phyloP scores from a whole-genome alignment of 1,139 yeast species.

The Zhuliangozyma parablackwelliae region DNA sequence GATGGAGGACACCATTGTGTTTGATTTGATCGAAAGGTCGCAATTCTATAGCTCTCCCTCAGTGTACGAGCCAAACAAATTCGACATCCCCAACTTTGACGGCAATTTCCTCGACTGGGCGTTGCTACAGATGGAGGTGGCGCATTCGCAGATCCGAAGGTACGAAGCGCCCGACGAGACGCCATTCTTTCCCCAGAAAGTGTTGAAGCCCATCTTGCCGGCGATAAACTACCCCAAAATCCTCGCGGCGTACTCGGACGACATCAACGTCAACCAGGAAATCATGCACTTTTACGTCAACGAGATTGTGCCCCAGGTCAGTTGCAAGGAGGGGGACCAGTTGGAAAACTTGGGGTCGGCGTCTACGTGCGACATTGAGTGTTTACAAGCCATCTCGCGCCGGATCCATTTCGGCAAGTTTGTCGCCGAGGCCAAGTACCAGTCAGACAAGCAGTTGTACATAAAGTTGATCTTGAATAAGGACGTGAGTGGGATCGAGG shows the following conservation, averaged over 20 bases:
- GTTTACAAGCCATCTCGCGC: constrained; percentile 84
- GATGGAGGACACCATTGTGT: constrained; percentile 95
- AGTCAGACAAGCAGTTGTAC: constrained; percentile 59
- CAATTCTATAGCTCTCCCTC: constrained; percentile 77
- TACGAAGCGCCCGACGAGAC: constrained; percentile 93
- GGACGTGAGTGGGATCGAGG: constrained; percentile 72
- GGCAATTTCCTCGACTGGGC: constrained; percentile 90
- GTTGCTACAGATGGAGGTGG: constrained; percentile 66
- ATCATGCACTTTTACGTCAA: constrained; percentile 66
- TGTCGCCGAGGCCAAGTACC: constrained; percentile 93
- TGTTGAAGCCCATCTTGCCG: constrained; percentile 71
- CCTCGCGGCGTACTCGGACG: constrained; percentile 67
- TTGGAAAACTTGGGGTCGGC: constrained; percentile 86
- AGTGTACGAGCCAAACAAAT: constrained; percentile 60
- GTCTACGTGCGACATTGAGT: constrained; percentile 77
- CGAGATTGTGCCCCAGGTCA: constrained; percentile 67
- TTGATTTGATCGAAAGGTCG: constrained; percentile 87
- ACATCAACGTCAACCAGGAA: constrained; percentile 69
- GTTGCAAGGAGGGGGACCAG: constrained; percentile 71
- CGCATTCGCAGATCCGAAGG: constrained; percentile 82
- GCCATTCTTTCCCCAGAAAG: constrained; percentile 77
- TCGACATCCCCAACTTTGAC: constrained; percentile 60
- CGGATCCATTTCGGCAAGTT: constrained; percentile 95
- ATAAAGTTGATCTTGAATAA: constrained; percentile 57
- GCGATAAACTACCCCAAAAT: constrained; percentile 73